A percentile compares a stretch with the other conserved stretches of the same genome.
phyloP scores from a whole-genome alignment of 1,139 yeast species.

The Taphrina populina region DNA sequence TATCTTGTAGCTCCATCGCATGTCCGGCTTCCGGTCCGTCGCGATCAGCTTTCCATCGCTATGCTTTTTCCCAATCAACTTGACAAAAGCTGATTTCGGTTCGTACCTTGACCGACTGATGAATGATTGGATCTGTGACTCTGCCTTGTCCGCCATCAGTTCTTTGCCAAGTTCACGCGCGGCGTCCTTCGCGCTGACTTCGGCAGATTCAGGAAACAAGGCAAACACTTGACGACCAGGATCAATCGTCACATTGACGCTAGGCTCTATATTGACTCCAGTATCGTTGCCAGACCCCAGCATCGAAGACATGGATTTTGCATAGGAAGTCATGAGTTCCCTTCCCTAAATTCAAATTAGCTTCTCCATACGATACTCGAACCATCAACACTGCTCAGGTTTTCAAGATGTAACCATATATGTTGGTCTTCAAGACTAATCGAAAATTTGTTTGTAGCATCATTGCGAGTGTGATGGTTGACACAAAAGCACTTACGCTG shows the following conservation, averaged over 20 bases:
- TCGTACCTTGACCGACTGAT: constrained; percentile 9
- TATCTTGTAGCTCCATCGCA: no score
- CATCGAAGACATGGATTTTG: constrained; percentile 14
- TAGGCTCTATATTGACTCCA: constrained; percentile 1
- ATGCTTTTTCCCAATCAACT: background rate
- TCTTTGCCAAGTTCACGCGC: constrained; percentile 21
- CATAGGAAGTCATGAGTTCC: constrained; percentile 15
- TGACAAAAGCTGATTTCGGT: constrained; percentile 11
- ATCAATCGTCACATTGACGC: constrained; percentile 6
- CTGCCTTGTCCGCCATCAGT: constrained; percentile 10
- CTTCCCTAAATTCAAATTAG: constrained; percentile 10
- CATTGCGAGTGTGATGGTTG: background rate
- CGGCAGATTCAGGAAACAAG: constrained; percentile 14
- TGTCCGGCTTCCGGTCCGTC: no score
- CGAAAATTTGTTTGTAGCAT: constrained; percentile 9
- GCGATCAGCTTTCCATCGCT: no score
- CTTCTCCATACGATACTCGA: background rate
- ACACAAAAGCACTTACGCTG: constrained; percentile 4
- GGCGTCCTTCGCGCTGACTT: constrained; percentile 22
- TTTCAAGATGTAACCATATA: constrained; percentile 13
- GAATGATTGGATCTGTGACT: constrained; percentile 10
- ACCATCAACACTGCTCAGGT: background rate
- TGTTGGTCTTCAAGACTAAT: constrained; percentile 33
- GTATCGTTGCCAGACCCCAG: constrained; percentile 8
- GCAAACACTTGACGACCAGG: constrained; percentile 23